A percentile compares a stretch with the other conserved stretches of the same genome.
phyloP scores from a whole-genome alignment of 1,284 basidiomycete species.

The Neotropicomus parvogracilis region DNA sequence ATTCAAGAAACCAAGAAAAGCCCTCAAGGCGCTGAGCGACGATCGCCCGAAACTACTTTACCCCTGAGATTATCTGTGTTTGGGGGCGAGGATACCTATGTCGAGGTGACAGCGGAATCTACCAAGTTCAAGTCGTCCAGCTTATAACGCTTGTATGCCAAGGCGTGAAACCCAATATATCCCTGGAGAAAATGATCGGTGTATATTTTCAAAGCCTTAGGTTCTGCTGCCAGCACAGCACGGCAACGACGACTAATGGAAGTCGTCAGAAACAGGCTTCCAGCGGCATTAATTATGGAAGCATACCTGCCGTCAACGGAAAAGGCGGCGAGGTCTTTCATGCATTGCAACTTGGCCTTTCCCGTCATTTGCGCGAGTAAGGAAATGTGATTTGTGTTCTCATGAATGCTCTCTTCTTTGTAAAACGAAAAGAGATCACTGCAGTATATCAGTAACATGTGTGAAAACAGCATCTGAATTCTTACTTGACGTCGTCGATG shows the following conservation, averaged over 20 bases:
- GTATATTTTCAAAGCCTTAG: constrained; percentile 3
- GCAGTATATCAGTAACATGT: background rate
- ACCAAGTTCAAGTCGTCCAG: constrained; percentile 4
- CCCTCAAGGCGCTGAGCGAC: no score
- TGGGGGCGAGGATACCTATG: background rate
- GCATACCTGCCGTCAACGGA: constrained; percentile 7
- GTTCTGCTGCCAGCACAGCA: constrained; percentile 2
- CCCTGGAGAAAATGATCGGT: constrained; percentile 6
- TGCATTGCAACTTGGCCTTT: constrained; percentile 10
- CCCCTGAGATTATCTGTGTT: no score
- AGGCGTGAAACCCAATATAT: constrained; percentile 8
- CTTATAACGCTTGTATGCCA: constrained; percentile 9
- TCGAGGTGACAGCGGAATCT: background rate
- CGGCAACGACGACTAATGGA: constrained; percentile 5
- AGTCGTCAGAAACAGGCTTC: background rate
- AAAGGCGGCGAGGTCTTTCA: constrained; percentile 6
- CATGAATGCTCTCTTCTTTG: constrained; percentile 4
- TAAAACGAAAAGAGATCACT: constrained; percentile 11
- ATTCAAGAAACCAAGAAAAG: no score
- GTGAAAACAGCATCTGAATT: background rate
- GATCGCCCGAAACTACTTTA: no score
- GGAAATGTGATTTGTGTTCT: constrained; percentile 4
- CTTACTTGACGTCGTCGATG: constrained; percentile 11
- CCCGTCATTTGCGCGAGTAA: constrained; percentile 6
- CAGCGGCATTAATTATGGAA: background rate